Conservation (phyloP, 805 yeast genomes). For the Starmerella bombi region DNA sequence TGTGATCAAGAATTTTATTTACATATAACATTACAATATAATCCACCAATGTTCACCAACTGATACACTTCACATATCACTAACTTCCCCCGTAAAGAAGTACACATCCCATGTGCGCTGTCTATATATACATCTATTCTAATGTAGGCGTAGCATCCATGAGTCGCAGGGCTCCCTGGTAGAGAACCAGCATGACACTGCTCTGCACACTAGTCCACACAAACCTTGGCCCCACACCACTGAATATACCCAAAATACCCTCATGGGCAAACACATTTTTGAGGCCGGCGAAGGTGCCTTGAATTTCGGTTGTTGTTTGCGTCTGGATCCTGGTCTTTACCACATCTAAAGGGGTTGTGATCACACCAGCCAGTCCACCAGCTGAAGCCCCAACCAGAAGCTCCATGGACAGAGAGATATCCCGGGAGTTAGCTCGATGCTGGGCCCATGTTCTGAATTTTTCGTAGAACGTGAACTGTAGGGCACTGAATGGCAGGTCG, state of each 20-base stretch:
- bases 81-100: no score
- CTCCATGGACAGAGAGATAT: conserved; percentile 39
- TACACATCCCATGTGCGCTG: no score
- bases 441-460: conserved; percentile 33
- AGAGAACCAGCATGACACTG: conserved; percentile 79
- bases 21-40: no score
- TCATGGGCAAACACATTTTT: conserved; percentile 50
- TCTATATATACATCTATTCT: no score
- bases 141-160: no score
- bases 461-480: conserved; percentile 93
- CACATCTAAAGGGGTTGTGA: conserved; percentile 87
- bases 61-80: no score
- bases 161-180: conserved; percentile 59
- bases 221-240: conserved; percentile 93
- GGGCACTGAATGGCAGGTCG: conserved; percentile 89
- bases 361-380: conserved; percentile 78
- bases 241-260: conserved; percentile 67
- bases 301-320: conserved; percentile 35
- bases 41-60: no score
- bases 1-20: no score
- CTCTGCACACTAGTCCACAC: conserved; percentile 96
- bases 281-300: conserved; percentile 41
- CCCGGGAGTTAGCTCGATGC: conserved; percentile 21
- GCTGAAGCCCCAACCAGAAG: conserved; percentile 87
- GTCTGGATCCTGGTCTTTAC: conserved; percentile 90